These are phyloP conservation scores for Umbelopsis ramanniana DNA, from an alignment of 192 early-diverging fungal genomes.

Conservation along the genomic window DNA sequence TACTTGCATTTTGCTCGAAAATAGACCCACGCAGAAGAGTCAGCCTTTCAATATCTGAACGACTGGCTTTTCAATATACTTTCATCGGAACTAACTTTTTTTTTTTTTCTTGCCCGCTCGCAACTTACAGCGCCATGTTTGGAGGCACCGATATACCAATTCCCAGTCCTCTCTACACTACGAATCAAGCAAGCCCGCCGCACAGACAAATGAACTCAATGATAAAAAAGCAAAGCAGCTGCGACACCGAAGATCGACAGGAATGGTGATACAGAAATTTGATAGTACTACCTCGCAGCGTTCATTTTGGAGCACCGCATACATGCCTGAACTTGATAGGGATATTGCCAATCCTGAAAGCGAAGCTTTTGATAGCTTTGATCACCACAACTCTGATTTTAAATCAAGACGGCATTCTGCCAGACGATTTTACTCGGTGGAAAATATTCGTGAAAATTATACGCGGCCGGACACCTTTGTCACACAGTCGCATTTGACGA, in stretches of 20 bases:
- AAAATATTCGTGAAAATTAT: not conserved
- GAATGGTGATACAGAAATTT: slow-evolving; percentile 20
- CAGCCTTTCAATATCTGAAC: not conserved
- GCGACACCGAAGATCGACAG: slow-evolving; percentile 21
- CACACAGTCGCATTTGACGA: not conserved
- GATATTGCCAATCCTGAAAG: not conserved
- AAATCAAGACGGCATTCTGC: not conserved
- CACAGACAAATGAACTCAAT: not conserved
- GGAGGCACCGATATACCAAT: slow-evolving; percentile 14
- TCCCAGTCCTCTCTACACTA: slow-evolving; percentile 1
- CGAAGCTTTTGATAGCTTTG: not conserved
- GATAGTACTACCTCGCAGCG: slow-evolving; percentile 13
- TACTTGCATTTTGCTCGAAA: not conserved
- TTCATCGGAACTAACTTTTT: not conserved
- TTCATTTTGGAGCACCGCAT: not conserved
- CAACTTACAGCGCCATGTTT: not conserved
- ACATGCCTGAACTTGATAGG: not conserved
- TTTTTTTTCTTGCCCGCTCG: not conserved
- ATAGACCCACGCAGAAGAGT: not conserved
- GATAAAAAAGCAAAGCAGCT: not conserved
- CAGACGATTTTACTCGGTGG: not conserved
- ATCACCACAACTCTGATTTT: not conserved
- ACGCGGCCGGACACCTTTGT: not conserved
- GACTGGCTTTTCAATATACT: no score
- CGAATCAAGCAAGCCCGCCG: not conserved